Evolutionary conservation across 164 flowering plant species (phyloP).

Genomic region (Stephania japonica): DNA sequence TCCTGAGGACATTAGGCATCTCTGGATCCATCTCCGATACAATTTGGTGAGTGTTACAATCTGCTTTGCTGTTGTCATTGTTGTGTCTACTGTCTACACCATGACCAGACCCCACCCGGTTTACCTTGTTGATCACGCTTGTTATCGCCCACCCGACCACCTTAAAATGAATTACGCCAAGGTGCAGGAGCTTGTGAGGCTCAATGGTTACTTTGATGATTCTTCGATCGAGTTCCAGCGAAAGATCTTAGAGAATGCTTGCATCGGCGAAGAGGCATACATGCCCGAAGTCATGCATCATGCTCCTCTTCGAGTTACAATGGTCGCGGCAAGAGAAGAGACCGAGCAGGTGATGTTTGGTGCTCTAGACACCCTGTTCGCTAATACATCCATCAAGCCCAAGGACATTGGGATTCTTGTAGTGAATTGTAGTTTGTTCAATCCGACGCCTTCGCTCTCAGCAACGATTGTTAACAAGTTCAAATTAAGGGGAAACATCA

Average conservation of each 20-base stretch:
- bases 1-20: slow-evolving; percentile 40
- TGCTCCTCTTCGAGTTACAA: slow-evolving; percentile 21
- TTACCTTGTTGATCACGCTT: slow-evolving; percentile 56
- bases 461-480: slow-evolving; percentile 77
- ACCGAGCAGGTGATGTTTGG: slow-evolving; percentile 65
- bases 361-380: slow-evolving; percentile 52
- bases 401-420: slow-evolving; percentile 73
- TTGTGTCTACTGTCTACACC: slow-evolving; percentile 49
- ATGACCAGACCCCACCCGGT: slow-evolving; percentile 58
- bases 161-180: slow-evolving; percentile 19
- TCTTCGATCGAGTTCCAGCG: slow-evolving; percentile 30
- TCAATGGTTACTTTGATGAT: slow-evolving; percentile 26
- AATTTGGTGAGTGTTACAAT: slow-evolving; percentile 49
- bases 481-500: slow-evolving; percentile 57
- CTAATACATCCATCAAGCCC: slow-evolving; percentile 43
- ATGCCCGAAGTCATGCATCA: slow-evolving; percentile 25
- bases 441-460: slow-evolving; percentile 74
- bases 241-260: slow-evolving; percentile 32
- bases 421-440: slow-evolving; percentile 74
- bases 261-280: slow-evolving; percentile 35
- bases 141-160: slow-evolving; percentile 41
- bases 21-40: slow-evolving; percentile 58
- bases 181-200: slow-evolving; percentile 28
- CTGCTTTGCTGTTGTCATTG: slow-evolving; percentile 40
- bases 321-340: slow-evolving; percentile 32